A percentile compares a stretch with the other conserved stretches of the same genome.
These are phyloP conservation scores for Seiridium cupressi DNA, from an alignment of 2,329 filamentous ascomycete genomes.

Conservation along the genomic window DNA sequence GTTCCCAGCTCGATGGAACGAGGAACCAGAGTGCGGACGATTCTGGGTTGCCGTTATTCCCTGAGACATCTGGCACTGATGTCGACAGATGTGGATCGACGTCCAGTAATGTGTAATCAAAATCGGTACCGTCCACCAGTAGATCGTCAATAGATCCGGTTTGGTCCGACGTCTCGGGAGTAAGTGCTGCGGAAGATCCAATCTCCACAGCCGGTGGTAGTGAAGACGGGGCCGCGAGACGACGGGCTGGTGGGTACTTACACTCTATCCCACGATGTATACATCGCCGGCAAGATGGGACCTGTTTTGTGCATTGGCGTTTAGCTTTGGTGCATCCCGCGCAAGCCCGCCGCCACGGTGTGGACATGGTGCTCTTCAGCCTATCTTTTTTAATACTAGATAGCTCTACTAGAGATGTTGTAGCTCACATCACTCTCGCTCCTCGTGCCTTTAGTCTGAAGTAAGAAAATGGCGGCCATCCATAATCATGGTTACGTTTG, in stretches of 20 bases:
- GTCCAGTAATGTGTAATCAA: neutral
- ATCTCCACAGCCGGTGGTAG: neutral
- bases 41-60: neutral
- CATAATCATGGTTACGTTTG: too few relatives aligned
- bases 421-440: neutral
- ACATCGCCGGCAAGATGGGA: constrained; percentile 31
- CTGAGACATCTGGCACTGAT: too few relatives aligned
- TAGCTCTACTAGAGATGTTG: neutral
- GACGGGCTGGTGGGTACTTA: constrained; percentile 19
- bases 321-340: constrained; percentile 33
- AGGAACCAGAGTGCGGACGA: constrained; percentile 6
- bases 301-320: constrained; percentile 33
- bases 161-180: neutral
- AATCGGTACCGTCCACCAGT: neutral
- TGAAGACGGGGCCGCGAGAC: neutral
- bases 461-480: neutral
- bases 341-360: constrained; percentile 29
- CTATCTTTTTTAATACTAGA: too few relatives aligned
- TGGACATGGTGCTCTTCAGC: constrained; percentile 7
- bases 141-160: neutral
- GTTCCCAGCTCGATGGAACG: neutral
- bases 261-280: constrained; percentile 17
- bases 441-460: neutral
- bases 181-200: neutral
- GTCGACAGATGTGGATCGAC: neutral